Conservation (phyloP, 352 stramenopile genomes). For the Phytophthora fragariae region DNA sequence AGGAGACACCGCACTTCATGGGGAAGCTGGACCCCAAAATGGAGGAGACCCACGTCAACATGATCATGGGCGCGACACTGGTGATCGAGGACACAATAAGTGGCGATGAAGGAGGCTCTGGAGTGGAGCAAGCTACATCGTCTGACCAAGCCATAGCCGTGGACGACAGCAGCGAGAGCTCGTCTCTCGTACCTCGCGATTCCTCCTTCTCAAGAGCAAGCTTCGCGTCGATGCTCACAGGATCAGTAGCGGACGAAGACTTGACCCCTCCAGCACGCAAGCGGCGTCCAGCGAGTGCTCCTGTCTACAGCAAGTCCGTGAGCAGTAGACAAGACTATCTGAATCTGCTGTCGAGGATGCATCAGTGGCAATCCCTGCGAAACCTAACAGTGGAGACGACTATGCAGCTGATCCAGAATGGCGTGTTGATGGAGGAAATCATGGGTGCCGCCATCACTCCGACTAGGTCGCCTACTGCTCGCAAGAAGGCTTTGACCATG, state of each 20-base stretch:
- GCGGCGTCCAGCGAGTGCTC: conserved; percentile 28
- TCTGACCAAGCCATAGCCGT: background rate
- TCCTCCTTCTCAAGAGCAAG: conserved; percentile 25
- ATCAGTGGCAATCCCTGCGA: conserved; percentile 59
- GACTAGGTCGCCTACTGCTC: background rate
- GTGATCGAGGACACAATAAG: conserved; percentile 62
- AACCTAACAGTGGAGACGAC: conserved; percentile 74
- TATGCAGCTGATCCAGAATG: conserved; percentile 70
- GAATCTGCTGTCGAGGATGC: conserved; percentile 44
- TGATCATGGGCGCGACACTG: conserved; percentile 85
- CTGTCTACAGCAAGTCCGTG: conserved; percentile 25
- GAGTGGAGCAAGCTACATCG: background rate
- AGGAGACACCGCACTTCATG: conserved; percentile 50
- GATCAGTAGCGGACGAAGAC: conserved; percentile 9
- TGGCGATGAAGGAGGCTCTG: conserved; percentile 13
- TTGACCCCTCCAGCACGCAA: conserved; percentile 3
- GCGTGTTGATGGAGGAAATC: conserved; percentile 54
- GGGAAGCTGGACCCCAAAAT: conserved; percentile 63
- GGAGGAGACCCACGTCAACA: conserved; percentile 79
- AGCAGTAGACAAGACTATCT: conserved; percentile 36
- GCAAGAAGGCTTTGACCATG: conserved; percentile 37
- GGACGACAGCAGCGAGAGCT: conserved; percentile 1
- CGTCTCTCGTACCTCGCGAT: conserved; percentile 14
- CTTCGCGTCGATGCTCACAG: conserved; percentile 3
- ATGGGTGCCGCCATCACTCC: conserved; percentile 28